Evolutionary conservation across 805 yeast species (phyloP).

Genomic region (Peterozyma xylosa): DNA sequence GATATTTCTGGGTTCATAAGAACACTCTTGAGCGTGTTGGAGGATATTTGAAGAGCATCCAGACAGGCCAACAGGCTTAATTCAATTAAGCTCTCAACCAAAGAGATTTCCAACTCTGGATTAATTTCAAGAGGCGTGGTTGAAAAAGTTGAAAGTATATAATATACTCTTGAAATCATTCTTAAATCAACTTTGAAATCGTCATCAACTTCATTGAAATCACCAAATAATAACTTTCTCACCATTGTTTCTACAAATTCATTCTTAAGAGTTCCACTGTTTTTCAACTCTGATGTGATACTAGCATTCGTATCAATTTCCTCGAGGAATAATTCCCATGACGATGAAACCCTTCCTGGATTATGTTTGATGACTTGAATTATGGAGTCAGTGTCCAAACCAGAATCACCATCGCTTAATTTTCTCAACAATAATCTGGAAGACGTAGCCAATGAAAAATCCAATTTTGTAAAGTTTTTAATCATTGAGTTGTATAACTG

Average conservation of each 20-base stretch:
- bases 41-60: too few species aligned
- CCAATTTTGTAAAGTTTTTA: slow-evolving; percentile 15
- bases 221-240: slow-evolving; percentile 3
- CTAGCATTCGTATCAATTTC: slow-evolving; percentile 1
- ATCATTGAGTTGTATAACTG: slow-evolving; percentile 17
- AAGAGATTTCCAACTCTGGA: too few species aligned
- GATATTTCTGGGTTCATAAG: too few species aligned
- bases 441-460: slow-evolving; percentile 17
- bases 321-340: slow-evolving; percentile 21
- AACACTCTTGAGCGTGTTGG: too few species aligned
- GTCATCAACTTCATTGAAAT: slow-evolving; percentile 2
- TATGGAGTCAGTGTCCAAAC: slow-evolving; percentile 10
- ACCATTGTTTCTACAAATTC: neutral
- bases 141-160: neutral
- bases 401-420: neutral
- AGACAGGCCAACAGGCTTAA: too few species aligned
- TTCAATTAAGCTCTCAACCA: too few species aligned
- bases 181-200: neutral
- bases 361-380: slow-evolving; percentile 21
- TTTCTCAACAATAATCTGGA: slow-evolving; percentile 9
- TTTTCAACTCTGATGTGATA: neutral
- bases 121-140: too few species aligned
- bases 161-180: neutral
- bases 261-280: neutral
- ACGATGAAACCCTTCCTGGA: slow-evolving; percentile 27